Evolutionary conservation across 345 rosid genomes (phyloP), one percentile per base, ranked within the genome.

Genomic region (Sisymbrium irio): DNA sequence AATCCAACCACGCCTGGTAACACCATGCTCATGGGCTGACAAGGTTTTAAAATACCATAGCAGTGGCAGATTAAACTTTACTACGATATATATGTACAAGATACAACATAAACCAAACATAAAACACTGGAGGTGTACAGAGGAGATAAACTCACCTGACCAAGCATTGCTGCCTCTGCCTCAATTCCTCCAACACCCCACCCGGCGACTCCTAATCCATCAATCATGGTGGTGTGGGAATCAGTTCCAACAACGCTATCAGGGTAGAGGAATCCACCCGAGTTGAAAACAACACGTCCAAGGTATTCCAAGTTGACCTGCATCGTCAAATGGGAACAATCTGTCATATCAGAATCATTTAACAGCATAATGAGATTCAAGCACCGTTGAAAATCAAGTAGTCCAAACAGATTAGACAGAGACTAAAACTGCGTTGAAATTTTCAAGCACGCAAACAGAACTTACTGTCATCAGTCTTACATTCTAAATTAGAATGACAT

Each of bases 161-260:
- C 97, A 65, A 93, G 90, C 96, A 90, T 93, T 56, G 90, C 77
- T 13, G 98, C 97, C 76, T 88, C 96, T 57, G 93, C 93, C 81
- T 90, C 97, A 70, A 93, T 90, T 65, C 96, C 98, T 68, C 97
- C 98, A 78, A 85, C 97, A 72, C 93, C 98, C 98, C 96, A 92
- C 44, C 96, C 95, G 74, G 95, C 90, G 72, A 92, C 91, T 69
- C 98, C 98, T 74, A 90, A 30, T 19, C 95, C 98, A 81, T 90
- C 93, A 76, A 90, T 88, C 98, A 93, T 93, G 17, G 98, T 90
- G 27, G 97, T 90, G 76, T 88, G 98, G 55, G 97, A 90, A 72
- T 90, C 97, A 6, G 97, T 93, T 3, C 93, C 97, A 55, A 93
- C 97, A 67, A 90, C 93, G 11, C 95, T 90, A 81, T 93, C 96